Percentiles rank a stretch among this genome's conserved stretches.
Evolutionary conservation across 129 eudicot genomes (phyloP).

Genomic region (Lactuca saligna): DNA sequence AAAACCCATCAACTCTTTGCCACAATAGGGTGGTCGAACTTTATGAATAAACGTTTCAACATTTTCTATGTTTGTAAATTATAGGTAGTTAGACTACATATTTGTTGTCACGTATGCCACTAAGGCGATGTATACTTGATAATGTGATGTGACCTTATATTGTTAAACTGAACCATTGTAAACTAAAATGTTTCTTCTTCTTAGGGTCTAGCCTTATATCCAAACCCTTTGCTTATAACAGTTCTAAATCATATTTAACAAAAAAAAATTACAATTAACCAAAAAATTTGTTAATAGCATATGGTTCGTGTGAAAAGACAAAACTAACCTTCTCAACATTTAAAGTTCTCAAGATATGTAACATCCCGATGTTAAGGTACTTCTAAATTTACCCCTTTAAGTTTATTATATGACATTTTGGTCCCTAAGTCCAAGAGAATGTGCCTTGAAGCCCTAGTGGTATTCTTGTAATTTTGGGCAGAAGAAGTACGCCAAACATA

Average conservation of each 20-base stretch:
- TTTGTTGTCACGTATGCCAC: conserved; percentile 12
- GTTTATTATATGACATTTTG: no score
- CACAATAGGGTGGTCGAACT: background rate
- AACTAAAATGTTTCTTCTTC: conserved; percentile 83
- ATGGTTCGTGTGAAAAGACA: background rate
- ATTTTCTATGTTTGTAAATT: no score
- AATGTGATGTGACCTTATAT: no score
- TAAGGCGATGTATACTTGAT: no score
- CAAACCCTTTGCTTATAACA: conserved; percentile 78
- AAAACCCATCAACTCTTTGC: conserved; percentile 84
- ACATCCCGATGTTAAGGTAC: no score
- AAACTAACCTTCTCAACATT: conserved; percentile 61
- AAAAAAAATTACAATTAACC: conserved; percentile 3
- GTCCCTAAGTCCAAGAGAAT: no score
- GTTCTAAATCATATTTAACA: conserved; percentile 42
- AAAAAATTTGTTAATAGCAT: background rate
- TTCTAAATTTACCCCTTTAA: no score
- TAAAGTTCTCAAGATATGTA: conserved; percentile 43
- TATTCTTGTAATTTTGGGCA: no score
- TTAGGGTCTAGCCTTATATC: conserved; percentile 84
- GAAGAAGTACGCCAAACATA: no score
- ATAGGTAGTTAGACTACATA: conserved; percentile 14
- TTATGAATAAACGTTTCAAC: no score
- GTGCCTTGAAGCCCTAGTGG: no score
- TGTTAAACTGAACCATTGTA: conserved; percentile 60